Base-by-base conservation (phyloP, 495 filamentous ascomycete species). In the Trichoderma asperelloides region DNA sequence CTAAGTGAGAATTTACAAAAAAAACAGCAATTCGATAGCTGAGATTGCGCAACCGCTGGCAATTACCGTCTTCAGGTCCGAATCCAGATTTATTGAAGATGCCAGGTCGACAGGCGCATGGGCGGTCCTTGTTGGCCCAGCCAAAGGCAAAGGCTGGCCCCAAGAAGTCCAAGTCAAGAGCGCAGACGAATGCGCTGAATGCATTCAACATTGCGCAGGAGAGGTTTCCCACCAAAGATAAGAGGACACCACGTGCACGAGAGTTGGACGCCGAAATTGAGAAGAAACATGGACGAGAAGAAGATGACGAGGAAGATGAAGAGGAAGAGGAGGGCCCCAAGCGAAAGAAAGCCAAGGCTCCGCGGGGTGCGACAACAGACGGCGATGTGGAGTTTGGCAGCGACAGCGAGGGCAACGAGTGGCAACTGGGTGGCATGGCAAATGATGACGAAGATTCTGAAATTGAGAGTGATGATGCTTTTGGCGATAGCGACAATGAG, bases 381-480 rank as follows among this genome's bases (percentile, higher is more conserved):
- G 74, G 77, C 64, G 78, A 78, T 23, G 78, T 78, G 13, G 84
- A 83, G 68, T 82, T 80, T 40, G 91, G 91, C 2, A 91, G 87
- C 66, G 94, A 97, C 72, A 91, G 89, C 65, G 92, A 96, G 69
- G 93, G 92, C 23, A 89, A 95, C 75, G 84, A 91, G 71, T 98
- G 95, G 95, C 89, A 83, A 69, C 74, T 96, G 45, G 76, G 57
- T 41, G 91, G 91, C 62, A 83, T 90, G 67, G 87, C 88, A 21
- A 87, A 84, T 63, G 90, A 82, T 67, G 89, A 92, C 67, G 86
- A 95, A 65, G 91, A 94, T 68, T 89, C 85, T 37, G 92, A 96
- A 68, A 79, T 98, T 63, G 92, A 98, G 74, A 92, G 89, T 69
- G 94, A 97, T 68, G 94, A 97, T 73, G 94, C 94, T 40, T 89